These are phyloP conservation scores for Phytophthora colocasiae DNA, from an alignment of 352 stramenopile genomes.

Conservation along the genomic window DNA sequence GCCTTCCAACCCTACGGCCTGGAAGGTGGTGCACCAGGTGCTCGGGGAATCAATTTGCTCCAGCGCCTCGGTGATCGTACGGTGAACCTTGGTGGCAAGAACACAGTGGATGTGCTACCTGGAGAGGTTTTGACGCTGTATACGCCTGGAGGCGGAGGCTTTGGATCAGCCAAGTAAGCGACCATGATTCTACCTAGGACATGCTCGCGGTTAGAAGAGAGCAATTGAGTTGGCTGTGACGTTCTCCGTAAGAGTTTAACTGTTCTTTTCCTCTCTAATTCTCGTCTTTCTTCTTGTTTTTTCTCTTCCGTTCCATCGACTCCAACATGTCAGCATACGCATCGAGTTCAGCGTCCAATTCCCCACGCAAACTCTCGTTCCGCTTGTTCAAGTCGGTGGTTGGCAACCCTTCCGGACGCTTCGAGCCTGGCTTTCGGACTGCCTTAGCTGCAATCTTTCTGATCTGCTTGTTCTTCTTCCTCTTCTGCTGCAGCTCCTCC, in stretches of 20 bases:
- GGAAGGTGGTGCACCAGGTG: conserved; percentile 89
- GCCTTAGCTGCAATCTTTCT: conserved; percentile 20
- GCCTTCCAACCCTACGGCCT: conserved; percentile 96
- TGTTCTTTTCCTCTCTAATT: conserved; percentile 22
- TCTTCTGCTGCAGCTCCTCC: conserved; percentile 28
- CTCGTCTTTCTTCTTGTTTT: conserved; percentile 30
- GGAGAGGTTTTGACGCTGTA: conserved; percentile 96
- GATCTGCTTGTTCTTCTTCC: conserved; percentile 25
- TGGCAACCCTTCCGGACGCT: conserved; percentile 21
- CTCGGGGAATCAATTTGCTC: conserved; percentile 95
- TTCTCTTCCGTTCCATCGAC: conserved; percentile 20
- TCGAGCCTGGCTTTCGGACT: conserved; percentile 18
- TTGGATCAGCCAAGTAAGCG: conserved; percentile 56
- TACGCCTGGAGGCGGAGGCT: conserved; percentile 97
- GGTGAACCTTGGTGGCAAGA: conserved; percentile 92
- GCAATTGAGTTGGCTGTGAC: conserved; percentile 9
- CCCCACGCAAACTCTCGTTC: conserved; percentile 58
- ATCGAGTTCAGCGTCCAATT: conserved; percentile 71
- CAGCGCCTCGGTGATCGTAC: conserved; percentile 68
- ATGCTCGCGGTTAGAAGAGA: conserved; percentile 20
- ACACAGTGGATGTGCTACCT: conserved; percentile 92
- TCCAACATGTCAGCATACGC: conserved; percentile 56
- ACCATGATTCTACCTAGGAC: conserved; percentile 14
- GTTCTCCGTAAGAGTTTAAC: conserved; percentile 10
- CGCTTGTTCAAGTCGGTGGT: conserved; percentile 49